These are phyloP conservation scores for Diplodia mutila DNA, from an alignment of 2,329 filamentous ascomycete genomes.

Conservation along the genomic window DNA sequence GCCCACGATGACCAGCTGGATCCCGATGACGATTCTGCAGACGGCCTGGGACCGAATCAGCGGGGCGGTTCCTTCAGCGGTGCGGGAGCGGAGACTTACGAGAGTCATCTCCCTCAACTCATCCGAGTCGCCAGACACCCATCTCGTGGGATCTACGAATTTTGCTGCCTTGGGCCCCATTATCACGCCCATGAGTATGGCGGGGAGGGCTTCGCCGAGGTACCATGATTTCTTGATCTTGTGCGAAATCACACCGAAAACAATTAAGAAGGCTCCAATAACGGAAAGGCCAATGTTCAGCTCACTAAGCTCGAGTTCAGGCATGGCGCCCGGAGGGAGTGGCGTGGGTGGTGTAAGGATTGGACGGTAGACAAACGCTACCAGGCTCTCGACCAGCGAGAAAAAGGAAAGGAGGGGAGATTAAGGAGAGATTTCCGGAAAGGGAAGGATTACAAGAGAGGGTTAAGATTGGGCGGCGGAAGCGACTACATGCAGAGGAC, in stretches of 20 bases:
- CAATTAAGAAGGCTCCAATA: conserved; percentile 52
- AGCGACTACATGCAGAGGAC: neutral
- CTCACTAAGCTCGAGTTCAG: conserved; percentile 55
- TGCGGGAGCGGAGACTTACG: conserved; percentile 34
- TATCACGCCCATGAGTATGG: neutral
- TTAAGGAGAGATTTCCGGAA: neutral
- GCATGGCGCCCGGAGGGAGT: conserved; percentile 40
- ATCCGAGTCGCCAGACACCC: conserved; percentile 40
- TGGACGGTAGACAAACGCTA: neutral
- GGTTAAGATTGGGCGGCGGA: too few relatives aligned
- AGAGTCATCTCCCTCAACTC: conserved; percentile 48
- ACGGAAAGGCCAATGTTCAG: conserved; percentile 57
- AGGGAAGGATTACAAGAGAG: too few relatives aligned
- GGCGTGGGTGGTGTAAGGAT: neutral
- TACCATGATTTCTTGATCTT: conserved; percentile 60
- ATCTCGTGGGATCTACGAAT: conserved; percentile 53
- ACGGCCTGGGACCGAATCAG: conserved; percentile 43
- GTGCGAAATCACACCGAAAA: conserved; percentile 57
- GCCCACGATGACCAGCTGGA: conserved; percentile 66
- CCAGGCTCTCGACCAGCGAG: conserved; percentile 4
- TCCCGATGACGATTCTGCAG: conserved; percentile 63
- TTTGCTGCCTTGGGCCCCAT: conserved; percentile 44
- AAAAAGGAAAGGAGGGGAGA: neutral
- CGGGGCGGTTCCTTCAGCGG: too few relatives aligned
- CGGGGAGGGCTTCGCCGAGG: conserved; percentile 53